Conservation (phyloP, 805 yeast genomes). For the Ogataea pilisensis region DNA sequence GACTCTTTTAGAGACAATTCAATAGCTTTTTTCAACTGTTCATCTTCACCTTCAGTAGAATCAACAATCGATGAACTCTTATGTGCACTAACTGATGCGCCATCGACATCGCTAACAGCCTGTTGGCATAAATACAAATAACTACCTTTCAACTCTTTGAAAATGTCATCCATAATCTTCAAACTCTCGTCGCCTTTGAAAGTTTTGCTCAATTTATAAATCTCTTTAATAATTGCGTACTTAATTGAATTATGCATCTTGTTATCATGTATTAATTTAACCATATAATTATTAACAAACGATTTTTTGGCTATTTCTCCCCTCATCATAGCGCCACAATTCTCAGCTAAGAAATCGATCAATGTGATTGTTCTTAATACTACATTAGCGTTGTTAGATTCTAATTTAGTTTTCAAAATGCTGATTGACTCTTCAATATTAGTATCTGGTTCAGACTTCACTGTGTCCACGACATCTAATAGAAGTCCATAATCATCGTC, state of each 20-base stretch:
- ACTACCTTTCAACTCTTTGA: slow-evolving; percentile 41
- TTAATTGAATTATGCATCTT: slow-evolving; percentile 67
- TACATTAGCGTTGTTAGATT: slow-evolving; percentile 57
- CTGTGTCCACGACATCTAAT: slow-evolving; percentile 62
- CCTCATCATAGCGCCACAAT: slow-evolving; percentile 69
- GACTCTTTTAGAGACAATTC: slow-evolving; percentile 68
- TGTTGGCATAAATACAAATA: slow-evolving; percentile 36
- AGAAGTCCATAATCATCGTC: slow-evolving; percentile 67
- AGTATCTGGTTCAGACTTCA: slow-evolving; percentile 57
- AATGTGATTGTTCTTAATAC: slow-evolving; percentile 54
- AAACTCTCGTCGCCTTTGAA: slow-evolving; percentile 76
- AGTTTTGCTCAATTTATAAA: slow-evolving; percentile 59
- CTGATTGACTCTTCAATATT: slow-evolving; percentile 45
- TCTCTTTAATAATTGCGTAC: slow-evolving; percentile 57
- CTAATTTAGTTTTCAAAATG: slow-evolving; percentile 44
- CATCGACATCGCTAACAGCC: slow-evolving; percentile 27
- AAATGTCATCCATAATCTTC: slow-evolving; percentile 61
- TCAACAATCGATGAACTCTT: background rate
- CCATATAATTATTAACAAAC: slow-evolving; percentile 43
- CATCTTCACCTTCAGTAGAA: slow-evolving; percentile 52
- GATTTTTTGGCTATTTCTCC: slow-evolving; percentile 56
- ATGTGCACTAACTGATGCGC: slow-evolving; percentile 7
- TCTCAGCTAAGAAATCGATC: slow-evolving; percentile 63
- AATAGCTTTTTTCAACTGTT: slow-evolving; percentile 71
- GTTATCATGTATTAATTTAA: slow-evolving; percentile 47